phyloP scores from a whole-genome alignment of 805 yeast species.

The Wickerhamomyces canadensis region DNA sequence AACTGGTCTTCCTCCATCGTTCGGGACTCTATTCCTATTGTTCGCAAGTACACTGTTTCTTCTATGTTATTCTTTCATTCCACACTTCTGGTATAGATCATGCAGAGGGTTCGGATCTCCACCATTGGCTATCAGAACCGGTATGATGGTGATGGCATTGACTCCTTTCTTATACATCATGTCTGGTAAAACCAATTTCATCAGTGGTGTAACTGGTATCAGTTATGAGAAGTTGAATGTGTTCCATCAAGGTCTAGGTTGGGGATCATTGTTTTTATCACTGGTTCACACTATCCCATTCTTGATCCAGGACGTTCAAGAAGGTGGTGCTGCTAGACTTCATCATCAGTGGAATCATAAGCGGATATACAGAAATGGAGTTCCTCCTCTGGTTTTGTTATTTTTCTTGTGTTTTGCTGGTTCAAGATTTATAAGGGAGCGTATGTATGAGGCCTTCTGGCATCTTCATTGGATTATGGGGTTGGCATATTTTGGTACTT shows the following conservation, averaged over 20 bases:
- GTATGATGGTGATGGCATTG: slow-evolving; percentile 43
- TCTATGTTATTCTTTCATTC: slow-evolving; percentile 31
- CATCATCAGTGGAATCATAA: slow-evolving; percentile 20
- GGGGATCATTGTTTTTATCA: slow-evolving; percentile 38
- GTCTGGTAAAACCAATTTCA: slow-evolving; percentile 48
- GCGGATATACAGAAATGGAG: slow-evolving; percentile 32
- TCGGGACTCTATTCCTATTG: slow-evolving; percentile 31
- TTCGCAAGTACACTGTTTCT: slow-evolving; percentile 29
- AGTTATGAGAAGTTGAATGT: slow-evolving; percentile 50
- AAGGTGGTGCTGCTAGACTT: slow-evolving; percentile 40
- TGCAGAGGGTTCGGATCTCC: slow-evolving; percentile 54
- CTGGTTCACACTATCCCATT: slow-evolving; percentile 49
- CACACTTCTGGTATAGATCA: slow-evolving; percentile 45
- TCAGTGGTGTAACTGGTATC: slow-evolving; percentile 45
- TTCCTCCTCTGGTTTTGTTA: slow-evolving; percentile 43
- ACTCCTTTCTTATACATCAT: slow-evolving; percentile 45
- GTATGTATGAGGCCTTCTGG: slow-evolving; percentile 41
- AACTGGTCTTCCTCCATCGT: slow-evolving; percentile 33
- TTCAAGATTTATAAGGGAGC: slow-evolving; percentile 33
- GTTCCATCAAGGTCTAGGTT: slow-evolving; percentile 37
- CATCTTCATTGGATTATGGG: slow-evolving; percentile 52
- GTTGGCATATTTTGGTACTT: slow-evolving; percentile 39
- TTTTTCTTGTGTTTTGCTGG: slow-evolving; percentile 39
- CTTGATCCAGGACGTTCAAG: slow-evolving; percentile 36
- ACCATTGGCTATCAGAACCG: slow-evolving; percentile 49